A percentile compares a stretch with the other conserved stretches of the same genome.
Evolutionary conservation across 495 filamentous ascomycete genomes (phyloP).

Genomic region (Xylaria venustula): DNA sequence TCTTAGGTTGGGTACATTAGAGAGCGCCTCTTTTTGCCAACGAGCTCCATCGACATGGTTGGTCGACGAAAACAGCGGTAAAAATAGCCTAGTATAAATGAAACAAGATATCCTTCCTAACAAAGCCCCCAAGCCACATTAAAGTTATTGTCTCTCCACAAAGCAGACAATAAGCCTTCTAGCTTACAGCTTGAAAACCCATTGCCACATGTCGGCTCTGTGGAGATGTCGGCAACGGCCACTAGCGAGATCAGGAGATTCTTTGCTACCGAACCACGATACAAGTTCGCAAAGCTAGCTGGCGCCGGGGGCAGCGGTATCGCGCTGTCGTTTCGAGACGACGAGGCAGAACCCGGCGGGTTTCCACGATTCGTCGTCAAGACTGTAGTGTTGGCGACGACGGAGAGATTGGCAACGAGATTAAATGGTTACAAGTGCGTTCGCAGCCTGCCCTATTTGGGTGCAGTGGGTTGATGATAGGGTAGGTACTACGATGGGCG

Average conservation of each 20-base stretch:
- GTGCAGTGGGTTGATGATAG: neutral
- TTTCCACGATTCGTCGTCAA: neutral
- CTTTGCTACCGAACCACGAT: neutral
- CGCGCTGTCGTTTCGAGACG: neutral
- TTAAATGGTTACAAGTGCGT: neutral
- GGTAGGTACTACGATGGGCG: neutral
- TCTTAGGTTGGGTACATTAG: too few species aligned
- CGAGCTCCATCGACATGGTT: too few species aligned
- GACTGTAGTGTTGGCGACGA: neutral
- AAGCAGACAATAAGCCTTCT: neutral
- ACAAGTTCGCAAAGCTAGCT: neutral
- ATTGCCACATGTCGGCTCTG: neutral
- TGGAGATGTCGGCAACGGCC: neutral
- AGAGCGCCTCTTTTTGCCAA: too few species aligned
- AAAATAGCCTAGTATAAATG: too few species aligned
- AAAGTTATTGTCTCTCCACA: neutral
- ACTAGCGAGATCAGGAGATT: neutral
- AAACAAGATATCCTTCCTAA: too few species aligned
- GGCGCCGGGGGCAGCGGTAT: neutral
- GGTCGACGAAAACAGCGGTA: too few species aligned
- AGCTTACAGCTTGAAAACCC: neutral
- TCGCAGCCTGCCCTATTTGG: neutral
- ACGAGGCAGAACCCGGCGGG: neutral
- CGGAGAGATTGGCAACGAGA: neutral
- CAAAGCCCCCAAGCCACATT: too few species aligned